Evolutionary conservation across 1,284 basidiomycete species (phyloP), one percentile per base, ranked within the genome.

Genomic region (Sanghuangporus baumii): DNA sequence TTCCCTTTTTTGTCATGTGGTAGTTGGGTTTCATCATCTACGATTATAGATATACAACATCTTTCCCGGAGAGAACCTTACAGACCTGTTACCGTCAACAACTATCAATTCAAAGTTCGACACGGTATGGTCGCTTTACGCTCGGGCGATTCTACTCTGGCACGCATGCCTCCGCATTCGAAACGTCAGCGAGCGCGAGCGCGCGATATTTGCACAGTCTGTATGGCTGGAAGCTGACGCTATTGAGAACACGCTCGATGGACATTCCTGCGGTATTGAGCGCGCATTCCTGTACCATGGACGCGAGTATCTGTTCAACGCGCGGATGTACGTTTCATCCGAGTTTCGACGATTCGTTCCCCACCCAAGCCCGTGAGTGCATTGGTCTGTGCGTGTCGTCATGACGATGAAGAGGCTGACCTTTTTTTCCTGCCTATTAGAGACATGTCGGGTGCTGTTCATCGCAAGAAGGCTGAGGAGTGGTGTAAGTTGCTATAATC

Each of bases 221-320:
- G 83, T 87, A 11, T 91, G 88, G 87, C 72, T 86, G n/a, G 87
- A 89, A 72, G 82, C 85, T 18, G 86, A 89, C 69, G 74, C 73
- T 2, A 81, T 91, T 48, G 89, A 90, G 69, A 72, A 75, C 31
- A 81, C 84, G 12, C 71, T 91, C 54, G 79, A 87, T 67, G 73
- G 73, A 40, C 89, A 91, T 69, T 84, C 81, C 1, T 91, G 89
- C 70, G 76, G 75, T 11, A 77, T 87, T 51, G 89, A 91, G 72
- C 76, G 81, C 62, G 78, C 83, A 2, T 88, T 83, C 67, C 75
- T 91, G 48, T 91, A 82, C 69, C 82, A 86, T 62, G 88, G 85
- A 48, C 78, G 88, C 57, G 89, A 91, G 68, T 87, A 83, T 69
- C 75, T 90, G 43, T 90, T 89, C 78, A 89, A 89, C 68, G 85